phyloP scores from a whole-genome alignment of 1,284 basidiomycete genomes.

The Tetrapyrgos nigripes region DNA sequence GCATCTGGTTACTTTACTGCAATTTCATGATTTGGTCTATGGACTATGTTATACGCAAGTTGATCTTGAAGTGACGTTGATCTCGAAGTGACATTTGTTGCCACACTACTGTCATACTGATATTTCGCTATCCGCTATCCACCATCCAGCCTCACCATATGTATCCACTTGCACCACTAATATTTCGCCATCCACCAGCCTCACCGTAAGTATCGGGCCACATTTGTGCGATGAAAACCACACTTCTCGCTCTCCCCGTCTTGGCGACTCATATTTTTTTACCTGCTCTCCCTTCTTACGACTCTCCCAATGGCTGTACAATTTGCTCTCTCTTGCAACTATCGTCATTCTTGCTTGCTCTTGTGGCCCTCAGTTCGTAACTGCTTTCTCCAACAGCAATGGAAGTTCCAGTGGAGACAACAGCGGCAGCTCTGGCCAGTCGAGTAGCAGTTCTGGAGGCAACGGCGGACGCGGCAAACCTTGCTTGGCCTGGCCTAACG shows the following conservation, averaged over 20 bases:
- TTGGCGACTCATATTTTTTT: too few relatives aligned
- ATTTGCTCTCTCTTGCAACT: conserved; percentile 62
- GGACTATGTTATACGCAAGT: background rate
- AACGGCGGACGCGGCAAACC: conserved; percentile 61
- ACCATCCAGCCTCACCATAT: too few relatives aligned
- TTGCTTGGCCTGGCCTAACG: conserved; percentile 71
- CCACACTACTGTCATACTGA: too few relatives aligned
- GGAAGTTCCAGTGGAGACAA: background rate
- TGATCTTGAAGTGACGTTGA: too few relatives aligned
- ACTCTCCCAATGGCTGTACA: conserved; percentile 56
- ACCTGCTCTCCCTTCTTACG: conserved; percentile 22
- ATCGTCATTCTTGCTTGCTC: conserved; percentile 62
- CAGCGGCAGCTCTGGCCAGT: conserved; percentile 9
- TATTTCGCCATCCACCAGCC: too few relatives aligned
- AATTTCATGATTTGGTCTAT: background rate
- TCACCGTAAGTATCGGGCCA: too few relatives aligned
- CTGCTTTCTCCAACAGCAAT: conserved; percentile 51
- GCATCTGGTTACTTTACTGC: conserved; percentile 1
- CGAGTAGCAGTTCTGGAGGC: too few relatives aligned
- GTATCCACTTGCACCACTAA: too few relatives aligned
- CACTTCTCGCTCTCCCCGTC: too few relatives aligned
- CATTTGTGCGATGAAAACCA: too few relatives aligned
- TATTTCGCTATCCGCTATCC: too few relatives aligned
- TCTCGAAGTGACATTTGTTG: too few relatives aligned
- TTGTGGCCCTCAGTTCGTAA: conserved; percentile 51